These are phyloP conservation scores for Gymnopilus junonius DNA, from an alignment of 768 basidiomycete genomes.

Conservation along the genomic window DNA sequence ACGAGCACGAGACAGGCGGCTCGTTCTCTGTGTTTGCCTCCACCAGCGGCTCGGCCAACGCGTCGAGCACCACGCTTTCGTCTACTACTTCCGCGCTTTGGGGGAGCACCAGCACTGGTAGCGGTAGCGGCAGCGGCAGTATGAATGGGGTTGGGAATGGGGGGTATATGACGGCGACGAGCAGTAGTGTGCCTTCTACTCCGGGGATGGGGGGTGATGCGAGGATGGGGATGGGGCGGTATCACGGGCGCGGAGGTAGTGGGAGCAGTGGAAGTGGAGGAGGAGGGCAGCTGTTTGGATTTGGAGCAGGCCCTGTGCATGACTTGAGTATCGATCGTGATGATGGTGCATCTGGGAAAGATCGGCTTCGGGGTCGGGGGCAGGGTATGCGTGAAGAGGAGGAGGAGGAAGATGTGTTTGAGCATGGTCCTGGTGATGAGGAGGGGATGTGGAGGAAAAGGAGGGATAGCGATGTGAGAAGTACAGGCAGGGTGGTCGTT, in stretches of 20 bases:
- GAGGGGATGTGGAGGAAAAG: conserved; percentile 21
- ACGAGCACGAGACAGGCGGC: background rate
- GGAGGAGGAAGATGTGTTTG: conserved; percentile 24
- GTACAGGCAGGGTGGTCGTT: background rate
- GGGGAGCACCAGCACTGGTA: background rate
- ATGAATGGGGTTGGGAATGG: background rate
- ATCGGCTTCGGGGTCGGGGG: too few relatives aligned
- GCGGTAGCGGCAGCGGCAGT: background rate
- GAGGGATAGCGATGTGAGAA: background rate
- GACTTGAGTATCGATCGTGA: too few relatives aligned
- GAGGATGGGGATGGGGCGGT: background rate
- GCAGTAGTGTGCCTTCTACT: background rate
- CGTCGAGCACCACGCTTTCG: background rate
- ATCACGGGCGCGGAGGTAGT: conserved; percentile 23
- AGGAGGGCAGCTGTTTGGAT: too few relatives aligned
- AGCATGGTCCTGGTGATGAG: too few relatives aligned
- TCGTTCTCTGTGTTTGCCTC: background rate
- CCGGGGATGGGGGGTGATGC: background rate
- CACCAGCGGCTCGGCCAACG: background rate
- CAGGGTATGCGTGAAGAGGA: too few relatives aligned
- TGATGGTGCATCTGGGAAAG: too few relatives aligned
- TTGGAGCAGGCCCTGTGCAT: too few relatives aligned
- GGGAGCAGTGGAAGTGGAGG: conserved; percentile 24
- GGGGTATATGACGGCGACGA: background rate
- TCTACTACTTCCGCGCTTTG: background rate